Base-by-base conservation (phyloP, 257 asterid genomes). In the Nicotiana benthamiana region DNA sequence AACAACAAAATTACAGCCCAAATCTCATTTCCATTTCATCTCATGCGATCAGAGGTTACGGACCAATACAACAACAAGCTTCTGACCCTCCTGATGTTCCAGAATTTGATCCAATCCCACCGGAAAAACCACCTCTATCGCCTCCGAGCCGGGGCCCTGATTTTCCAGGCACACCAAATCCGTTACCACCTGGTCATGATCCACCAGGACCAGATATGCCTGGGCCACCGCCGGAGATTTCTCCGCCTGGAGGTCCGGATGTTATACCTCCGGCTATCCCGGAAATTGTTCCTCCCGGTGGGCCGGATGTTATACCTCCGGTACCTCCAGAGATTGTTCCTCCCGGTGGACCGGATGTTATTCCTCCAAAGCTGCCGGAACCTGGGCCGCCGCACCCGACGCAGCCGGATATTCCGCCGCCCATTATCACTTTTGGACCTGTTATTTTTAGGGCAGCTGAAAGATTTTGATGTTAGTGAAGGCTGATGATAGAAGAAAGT, bases 31-130 rank as follows among this genome's bases (percentile, higher is more conserved):
- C 56, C 1, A 0, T 28, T 6, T 64, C 72, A 28, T 32, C 76
- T 53, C 56, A 20, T 0, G 43, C 22, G 59, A 70, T 32, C 36
- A 32, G 22, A 67, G 26, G 18, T 32, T 30, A 18, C 27, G 52
- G 54, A 52, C 89, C 92, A 1, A 1, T 12, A 1, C 80, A 83
- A 56, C 80, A 83, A 56, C 67, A 65, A 4, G 89, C 89, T 6
- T 48, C 43, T n/a, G 30, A 67, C 7, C 90, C 89, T 4, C 80
- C 87, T 36, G 66, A 76, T 46, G 82, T 85, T 4, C 94, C 93
- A 10, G 92, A 87, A 12, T 88, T 89, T 12, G 93, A 87, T 24
- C 90, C 93, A 8, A 63, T 85, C 22, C 95, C 95, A 16, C 89
- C 89, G 2, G 92, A 89, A 81, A 86, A 84, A 1, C 90, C 91